Base-by-base conservation (phyloP, 2,329 filamentous ascomycete species). In the Colletotrichum trifolii region DNA sequence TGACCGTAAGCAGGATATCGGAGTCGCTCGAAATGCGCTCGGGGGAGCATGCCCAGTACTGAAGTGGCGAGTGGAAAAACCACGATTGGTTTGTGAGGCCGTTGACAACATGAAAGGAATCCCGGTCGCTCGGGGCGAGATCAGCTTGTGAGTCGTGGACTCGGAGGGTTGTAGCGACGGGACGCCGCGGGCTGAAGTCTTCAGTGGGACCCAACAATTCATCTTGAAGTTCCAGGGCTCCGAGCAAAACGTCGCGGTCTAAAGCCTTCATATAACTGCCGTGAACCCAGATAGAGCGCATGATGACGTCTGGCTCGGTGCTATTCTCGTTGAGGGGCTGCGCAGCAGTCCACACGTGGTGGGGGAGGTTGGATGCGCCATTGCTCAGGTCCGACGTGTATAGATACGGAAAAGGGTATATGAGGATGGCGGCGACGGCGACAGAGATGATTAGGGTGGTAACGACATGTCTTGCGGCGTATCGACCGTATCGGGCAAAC, bases 281-380 rank as follows among this genome's bases (percentile, higher is more conserved):
- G 72, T 94, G 91, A 13, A 95, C 85, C 92, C 92, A 95, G 60
- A 93, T 85, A 62, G 92, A 92, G 69, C 91, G 90, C 87, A 95
- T 91, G 60, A 91, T 87, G n/a, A 95, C 88, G 74, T 95, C 91
- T 4, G 89, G 85, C 57, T 82, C 78, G 34, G 78, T 73, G 5
- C 78, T 76, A 58, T 81, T 80, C 52, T 85, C 85, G 40, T 85
- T 78, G 58, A 91, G 80, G 35, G 89, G 87, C 65, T 88, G 86
- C 6, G 90, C 90, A 42, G 89, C 89, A 34, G 91, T 94, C 92
- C 92, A 95, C 69, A 92, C 91, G 85, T 94, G 90, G 72, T 90
- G 89, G 36, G 92, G 91, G 8, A 94, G 81, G 67, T 89, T 91
- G 56, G 90, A 90, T 33, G 89, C 87, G 69, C 89, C 89, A 72